These are phyloP conservation scores for Tripterygium wilfordii DNA, from an alignment of 177 flowering plant genomes.

Conservation along the genomic window DNA sequence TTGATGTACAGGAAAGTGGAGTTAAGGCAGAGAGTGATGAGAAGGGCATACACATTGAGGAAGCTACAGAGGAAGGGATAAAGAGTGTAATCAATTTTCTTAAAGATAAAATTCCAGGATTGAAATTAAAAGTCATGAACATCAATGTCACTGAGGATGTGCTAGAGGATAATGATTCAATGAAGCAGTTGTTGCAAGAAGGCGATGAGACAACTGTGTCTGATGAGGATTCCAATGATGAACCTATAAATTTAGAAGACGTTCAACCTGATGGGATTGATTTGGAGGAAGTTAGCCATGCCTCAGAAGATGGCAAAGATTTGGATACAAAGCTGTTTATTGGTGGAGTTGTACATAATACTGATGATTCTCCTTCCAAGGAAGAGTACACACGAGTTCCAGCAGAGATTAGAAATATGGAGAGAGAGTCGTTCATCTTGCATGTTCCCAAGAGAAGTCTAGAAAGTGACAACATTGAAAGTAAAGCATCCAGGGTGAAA, in stretches of 20 bases:
- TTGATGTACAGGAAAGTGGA: conserved; percentile 39
- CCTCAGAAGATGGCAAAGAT: conserved; percentile 43
- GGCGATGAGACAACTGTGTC: conserved; percentile 37
- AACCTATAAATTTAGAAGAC: conserved; percentile 39
- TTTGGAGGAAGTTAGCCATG: conserved; percentile 32
- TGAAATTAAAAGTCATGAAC: conserved; percentile 78
- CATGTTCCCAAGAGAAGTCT: conserved; percentile 50
- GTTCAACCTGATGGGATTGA: conserved; percentile 43
- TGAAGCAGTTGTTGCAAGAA: conserved; percentile 59
- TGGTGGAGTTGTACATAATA: conserved; percentile 81
- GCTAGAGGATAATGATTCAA: conserved; percentile 36
- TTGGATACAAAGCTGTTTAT: conserved; percentile 62
- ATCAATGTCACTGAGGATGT: conserved; percentile 48
- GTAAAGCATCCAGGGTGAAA: conserved; percentile 39
- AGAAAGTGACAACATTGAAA: conserved; percentile 39
- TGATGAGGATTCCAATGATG: conserved; percentile 47
- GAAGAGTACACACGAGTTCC: conserved; percentile 69
- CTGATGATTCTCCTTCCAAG: conserved; percentile 56
- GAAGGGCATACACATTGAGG: conserved; percentile 55
- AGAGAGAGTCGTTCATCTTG: conserved; percentile 69
- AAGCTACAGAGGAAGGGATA: conserved; percentile 82
- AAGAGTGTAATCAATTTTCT: conserved; percentile 78
- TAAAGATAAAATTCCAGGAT: conserved; percentile 85
- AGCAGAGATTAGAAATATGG: conserved; percentile 64
- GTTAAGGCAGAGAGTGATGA: conserved; percentile 43